A percentile compares a stretch with the other conserved stretches of the same genome.
phyloP scores from a whole-genome alignment of 1,139 yeast species.

The Taphrina wiesneri region DNA sequence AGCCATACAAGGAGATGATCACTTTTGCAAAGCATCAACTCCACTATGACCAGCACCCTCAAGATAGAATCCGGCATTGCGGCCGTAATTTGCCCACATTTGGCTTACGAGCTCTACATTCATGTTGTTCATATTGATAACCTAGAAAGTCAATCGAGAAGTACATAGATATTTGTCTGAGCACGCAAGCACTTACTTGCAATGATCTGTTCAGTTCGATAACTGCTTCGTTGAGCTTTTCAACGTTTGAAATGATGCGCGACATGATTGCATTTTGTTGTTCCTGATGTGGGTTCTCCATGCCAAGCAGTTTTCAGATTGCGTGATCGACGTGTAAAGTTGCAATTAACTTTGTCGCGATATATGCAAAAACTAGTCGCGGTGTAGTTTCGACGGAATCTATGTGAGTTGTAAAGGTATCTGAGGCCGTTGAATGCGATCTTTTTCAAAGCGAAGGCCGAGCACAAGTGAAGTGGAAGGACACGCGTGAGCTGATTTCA shows the following conservation, averaged over 20 bases:
- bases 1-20: neutral
- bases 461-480: neutral
- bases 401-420: too few species aligned
- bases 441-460: too few species aligned
- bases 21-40: neutral
- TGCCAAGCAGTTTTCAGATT: neutral
- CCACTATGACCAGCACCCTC: conserved; percentile 58
- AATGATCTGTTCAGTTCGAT: conserved; percentile 62
- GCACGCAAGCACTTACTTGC: conserved; percentile 46
- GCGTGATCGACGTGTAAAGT: neutral
- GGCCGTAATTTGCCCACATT: conserved; percentile 78
- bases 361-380: too few species aligned
- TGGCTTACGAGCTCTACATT: conserved; percentile 73
- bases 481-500: neutral
- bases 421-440: too few species aligned
- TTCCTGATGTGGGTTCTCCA: conserved; percentile 88
- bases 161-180: neutral
- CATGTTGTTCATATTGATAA: conserved; percentile 65
- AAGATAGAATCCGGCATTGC: conserved; percentile 69
- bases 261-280: conserved; percentile 76
- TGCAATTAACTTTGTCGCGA: neutral
- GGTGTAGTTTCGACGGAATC: too few species aligned
- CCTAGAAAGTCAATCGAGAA: conserved; percentile 43
- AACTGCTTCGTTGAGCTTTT: conserved; percentile 70
- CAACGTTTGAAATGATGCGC: conserved; percentile 75